phyloP scores from a whole-genome alignment of 2,329 filamentous ascomycete genomes.

The Ophiostoma quercus region DNA sequence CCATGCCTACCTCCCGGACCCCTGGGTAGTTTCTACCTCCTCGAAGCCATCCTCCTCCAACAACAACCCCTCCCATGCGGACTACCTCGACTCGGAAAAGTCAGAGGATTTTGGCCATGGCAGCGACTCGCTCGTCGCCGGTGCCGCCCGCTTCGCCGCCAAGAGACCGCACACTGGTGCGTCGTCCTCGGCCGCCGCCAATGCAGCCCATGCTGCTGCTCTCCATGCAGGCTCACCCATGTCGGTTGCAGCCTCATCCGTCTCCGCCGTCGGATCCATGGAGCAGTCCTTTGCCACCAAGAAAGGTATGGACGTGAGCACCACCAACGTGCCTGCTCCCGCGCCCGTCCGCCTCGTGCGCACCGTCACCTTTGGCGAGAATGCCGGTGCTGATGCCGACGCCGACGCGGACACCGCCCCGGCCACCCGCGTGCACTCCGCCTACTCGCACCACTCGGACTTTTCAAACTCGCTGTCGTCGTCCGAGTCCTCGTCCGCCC shows the following conservation, averaged over 20 bases:
- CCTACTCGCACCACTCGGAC: slow-evolving; percentile 14
- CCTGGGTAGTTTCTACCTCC: slow-evolving; percentile 16
- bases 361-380: slow-evolving; percentile 18
- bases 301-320: background rate
- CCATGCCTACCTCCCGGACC: slow-evolving; percentile 22
- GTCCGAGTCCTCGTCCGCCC: background rate
- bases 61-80: background rate
- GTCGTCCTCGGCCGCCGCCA: slow-evolving; percentile 1
- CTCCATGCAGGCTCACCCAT: slow-evolving; percentile 12
- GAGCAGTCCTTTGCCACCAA: slow-evolving; percentile 14
- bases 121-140: slow-evolving; percentile 14
- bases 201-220: slow-evolving; percentile 5
- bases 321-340: background rate
- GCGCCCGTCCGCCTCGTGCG: slow-evolving; percentile 20
- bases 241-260: slow-evolving; percentile 22
- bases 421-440: background rate
- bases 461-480: background rate
- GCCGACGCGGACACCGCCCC: background rate
- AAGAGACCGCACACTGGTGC: slow-evolving; percentile 7
- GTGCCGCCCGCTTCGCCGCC: slow-evolving; percentile 18
- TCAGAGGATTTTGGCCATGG: slow-evolving; percentile 7
- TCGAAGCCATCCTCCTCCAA: background rate
- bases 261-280: slow-evolving; percentile 22
- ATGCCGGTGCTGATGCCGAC: background rate
- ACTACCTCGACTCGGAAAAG: slow-evolving; percentile 10